Evolutionary conservation across 257 asterid genomes (phyloP).

Genomic region (Gynochthodes officinalis): DNA sequence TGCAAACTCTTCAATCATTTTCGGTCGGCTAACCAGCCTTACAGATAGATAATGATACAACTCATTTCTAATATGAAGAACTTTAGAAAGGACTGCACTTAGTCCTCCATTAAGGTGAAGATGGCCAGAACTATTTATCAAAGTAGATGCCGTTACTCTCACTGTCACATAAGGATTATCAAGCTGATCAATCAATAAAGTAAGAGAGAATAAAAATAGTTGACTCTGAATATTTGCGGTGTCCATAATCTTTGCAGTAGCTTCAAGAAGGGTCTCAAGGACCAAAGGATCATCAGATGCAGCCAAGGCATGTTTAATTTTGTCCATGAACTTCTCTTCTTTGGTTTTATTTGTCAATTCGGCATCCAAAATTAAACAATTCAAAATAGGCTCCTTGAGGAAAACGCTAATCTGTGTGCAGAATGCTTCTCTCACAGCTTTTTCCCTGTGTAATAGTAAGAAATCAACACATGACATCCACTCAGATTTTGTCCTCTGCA

Average conservation of each 20-base stretch:
- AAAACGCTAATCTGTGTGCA: conserved; percentile 68
- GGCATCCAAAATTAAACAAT: conserved; percentile 43
- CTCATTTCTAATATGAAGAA: conserved; percentile 60
- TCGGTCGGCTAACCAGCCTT: conserved; percentile 64
- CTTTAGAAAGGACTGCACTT: conserved; percentile 61
- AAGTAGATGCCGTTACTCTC: conserved; percentile 66
- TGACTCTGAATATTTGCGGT: conserved; percentile 63
- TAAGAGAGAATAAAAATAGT: conserved; percentile 68
- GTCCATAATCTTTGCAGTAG: conserved; percentile 74
- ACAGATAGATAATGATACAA: conserved; percentile 66
- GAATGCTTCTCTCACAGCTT: conserved; percentile 76
- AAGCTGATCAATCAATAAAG: conserved; percentile 78
- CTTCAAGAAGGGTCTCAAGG: conserved; percentile 75
- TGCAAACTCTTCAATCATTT: conserved; percentile 84
- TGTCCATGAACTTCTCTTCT: conserved; percentile 82
- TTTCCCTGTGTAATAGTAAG: conserved; percentile 66
- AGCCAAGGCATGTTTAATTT: conserved; percentile 77
- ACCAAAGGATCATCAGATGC: conserved; percentile 73
- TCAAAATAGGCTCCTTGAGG: conserved; percentile 63
- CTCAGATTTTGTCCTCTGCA: conserved; percentile 59
- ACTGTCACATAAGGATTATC: conserved; percentile 61
- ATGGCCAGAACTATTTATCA: conserved; percentile 65
- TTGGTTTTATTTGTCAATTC: conserved; percentile 55
- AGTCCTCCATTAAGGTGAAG: conserved; percentile 65
- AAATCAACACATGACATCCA: conserved; percentile 74